phyloP scores from a whole-genome alignment of 2,329 filamentous ascomycete species.

The Penicillium sclerotigenum region DNA sequence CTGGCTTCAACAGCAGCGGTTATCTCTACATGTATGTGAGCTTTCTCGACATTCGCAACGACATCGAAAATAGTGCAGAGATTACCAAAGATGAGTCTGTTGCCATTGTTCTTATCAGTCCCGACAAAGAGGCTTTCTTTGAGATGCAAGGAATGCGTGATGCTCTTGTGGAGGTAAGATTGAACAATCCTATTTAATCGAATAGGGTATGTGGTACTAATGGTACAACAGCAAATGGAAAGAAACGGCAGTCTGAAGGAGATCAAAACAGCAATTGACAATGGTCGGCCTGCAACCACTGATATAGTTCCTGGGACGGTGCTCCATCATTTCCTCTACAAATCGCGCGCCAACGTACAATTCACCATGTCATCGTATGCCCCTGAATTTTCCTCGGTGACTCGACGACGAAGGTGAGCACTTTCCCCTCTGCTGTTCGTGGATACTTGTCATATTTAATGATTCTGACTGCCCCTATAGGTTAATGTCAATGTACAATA shows the following conservation, averaged over 20 bases:
- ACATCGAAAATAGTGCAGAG: conserved; percentile 43
- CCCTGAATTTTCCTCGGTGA: conserved; percentile 60
- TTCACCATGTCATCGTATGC: conserved; percentile 85
- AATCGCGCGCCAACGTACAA: conserved; percentile 89
- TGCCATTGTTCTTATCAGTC: conserved; percentile 88
- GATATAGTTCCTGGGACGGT: conserved; percentile 78
- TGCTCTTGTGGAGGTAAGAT: conserved; percentile 54
- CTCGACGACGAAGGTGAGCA: conserved; percentile 60
- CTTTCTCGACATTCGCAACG: conserved; percentile 68
- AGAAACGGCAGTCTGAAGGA: conserved; percentile 71
- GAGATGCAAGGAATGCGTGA: conserved; percentile 72
- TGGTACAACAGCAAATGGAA: conserved; percentile 58
- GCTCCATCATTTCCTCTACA: conserved; percentile 91
- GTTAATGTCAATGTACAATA: conserved; percentile 79
- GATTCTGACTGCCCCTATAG: conserved; percentile 32
- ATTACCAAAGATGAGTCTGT: conserved; percentile 64
- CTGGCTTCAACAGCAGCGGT: conserved; percentile 93
- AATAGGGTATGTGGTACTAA: conserved; percentile 26
- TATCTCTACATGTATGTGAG: conserved; percentile 99
- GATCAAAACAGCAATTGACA: conserved; percentile 67
- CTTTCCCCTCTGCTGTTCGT: background rate
- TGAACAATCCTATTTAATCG: background rate
- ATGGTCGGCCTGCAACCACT: conserved; percentile 67
- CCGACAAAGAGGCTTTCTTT: conserved; percentile 91
- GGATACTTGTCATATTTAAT: background rate